Percentiles rank a stretch among this genome's conserved stretches.
Evolutionary conservation across 257 asterid genomes (phyloP).

Genomic region (Solanum lycopersicoides): DNA sequence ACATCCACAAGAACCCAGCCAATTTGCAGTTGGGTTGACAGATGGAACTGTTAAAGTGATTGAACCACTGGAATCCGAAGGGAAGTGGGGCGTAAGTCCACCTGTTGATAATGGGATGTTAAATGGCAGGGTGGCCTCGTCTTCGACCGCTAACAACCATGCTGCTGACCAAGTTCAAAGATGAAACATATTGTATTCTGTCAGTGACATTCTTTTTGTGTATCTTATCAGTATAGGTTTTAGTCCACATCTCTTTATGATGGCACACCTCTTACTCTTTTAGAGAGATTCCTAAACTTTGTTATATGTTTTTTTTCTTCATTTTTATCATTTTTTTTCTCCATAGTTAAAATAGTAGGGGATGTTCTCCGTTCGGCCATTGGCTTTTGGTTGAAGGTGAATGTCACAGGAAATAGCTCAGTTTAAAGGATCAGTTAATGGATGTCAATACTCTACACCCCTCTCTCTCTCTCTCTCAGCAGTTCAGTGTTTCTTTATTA

Average conservation of each 20-base stretch:
- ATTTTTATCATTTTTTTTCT: slow-evolving; percentile 3
- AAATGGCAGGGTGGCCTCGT: slow-evolving; percentile 57
- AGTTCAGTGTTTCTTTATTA: neutral
- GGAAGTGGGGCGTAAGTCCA: slow-evolving; percentile 76
- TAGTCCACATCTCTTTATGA: slow-evolving; percentile 29
- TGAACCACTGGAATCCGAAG: slow-evolving; percentile 81
- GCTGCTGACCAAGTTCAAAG: slow-evolving; percentile 74
- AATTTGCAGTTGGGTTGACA: slow-evolving; percentile 77
- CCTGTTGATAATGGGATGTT: slow-evolving; percentile 59
- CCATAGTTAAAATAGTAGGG: neutral
- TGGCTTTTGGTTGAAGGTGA: neutral
- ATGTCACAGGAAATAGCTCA: neutral
- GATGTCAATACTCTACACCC: neutral
- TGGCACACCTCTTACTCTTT: slow-evolving; percentile 12
- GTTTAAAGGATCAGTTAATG: neutral
- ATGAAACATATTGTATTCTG: slow-evolving; percentile 13
- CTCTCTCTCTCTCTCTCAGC: neutral
- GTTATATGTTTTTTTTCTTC: neutral
- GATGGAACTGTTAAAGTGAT: slow-evolving; percentile 93
- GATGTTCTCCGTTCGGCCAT: neutral
- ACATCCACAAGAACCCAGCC: slow-evolving; percentile 81
- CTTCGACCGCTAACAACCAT: slow-evolving; percentile 58
- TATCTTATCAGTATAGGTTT: slow-evolving; percentile 43
- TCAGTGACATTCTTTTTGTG: slow-evolving; percentile 19
- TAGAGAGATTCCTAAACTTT: slow-evolving; percentile 10